Evolutionary conservation across 352 stramenopile species (phyloP), one percentile per base, ranked within the genome.

Genomic region (Globisporangium spinosum): DNA sequence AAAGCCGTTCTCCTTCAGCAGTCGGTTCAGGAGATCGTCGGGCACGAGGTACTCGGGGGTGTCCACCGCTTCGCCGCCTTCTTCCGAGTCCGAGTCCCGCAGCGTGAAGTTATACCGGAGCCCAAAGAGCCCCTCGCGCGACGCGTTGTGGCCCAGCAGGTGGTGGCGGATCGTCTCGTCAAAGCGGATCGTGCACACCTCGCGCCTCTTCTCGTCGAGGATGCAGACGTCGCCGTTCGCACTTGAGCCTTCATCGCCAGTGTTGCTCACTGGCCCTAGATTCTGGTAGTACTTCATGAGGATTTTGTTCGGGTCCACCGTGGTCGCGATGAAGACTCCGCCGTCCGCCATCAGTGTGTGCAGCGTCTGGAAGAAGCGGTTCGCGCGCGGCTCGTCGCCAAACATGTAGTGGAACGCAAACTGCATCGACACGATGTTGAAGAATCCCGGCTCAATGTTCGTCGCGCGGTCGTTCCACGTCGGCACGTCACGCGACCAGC

Each of bases 341-440:
- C 96, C 97, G 70, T 97, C 85, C 27, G 88, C 81, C 27, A 99
- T 80, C 57, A 98, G 73, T 45, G 89, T 76, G 64, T 94, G 93
- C 7, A 99, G 88, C 45, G 96, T 98, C 47, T 87, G 78, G 72
- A 99, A 98, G 71, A 99, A 99, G 23, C 87, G 79, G 38, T 79
- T 76, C 2, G 97, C 96, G 20, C 96, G 86, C 69, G 94, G 76
- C 38, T 90, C 80, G 17, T 97, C 95, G 35, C 93, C 89, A 85
- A 99, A 99, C 97, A 99, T 99, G 86, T 99, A 99, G 78, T 99
- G 98, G 71, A 99, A 98, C 13, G 98, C 97, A 79, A 99, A 99
- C 82, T 99, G 98, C 74, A 99, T 98, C 54, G 89, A 98, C n/a
- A 98, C 93, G 22, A 99, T 87, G 76, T 99, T 93, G 76, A 99